Evolutionary conservation across 1,139 yeast genomes (phyloP).

Genomic region (Protomyces inouyei): DNA sequence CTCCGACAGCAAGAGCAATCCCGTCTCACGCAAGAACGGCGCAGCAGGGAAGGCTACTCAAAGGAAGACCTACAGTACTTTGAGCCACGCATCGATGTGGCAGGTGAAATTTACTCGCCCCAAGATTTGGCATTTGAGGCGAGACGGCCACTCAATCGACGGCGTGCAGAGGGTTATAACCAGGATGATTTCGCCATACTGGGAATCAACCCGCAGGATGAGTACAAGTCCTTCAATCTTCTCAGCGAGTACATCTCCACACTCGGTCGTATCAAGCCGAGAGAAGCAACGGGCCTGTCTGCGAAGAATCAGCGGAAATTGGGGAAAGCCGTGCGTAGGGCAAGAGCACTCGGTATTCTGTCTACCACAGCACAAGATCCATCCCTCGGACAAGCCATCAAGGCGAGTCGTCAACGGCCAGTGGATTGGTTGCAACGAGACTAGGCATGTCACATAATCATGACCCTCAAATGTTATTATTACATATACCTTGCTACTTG

Average conservation of each 20-base stretch:
- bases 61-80: conserved; percentile 5
- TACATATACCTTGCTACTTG: neutral
- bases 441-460: neutral
- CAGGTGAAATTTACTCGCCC: conserved; percentile 12
- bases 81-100: neutral
- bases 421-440: neutral
- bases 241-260: conserved; percentile 27
- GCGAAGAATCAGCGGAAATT: conserved; percentile 16
- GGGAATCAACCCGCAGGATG: conserved; percentile 14
- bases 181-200: conserved; percentile 4
- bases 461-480: neutral
- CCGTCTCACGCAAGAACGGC: neutral
- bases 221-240: conserved; percentile 17
- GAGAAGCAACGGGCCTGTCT: conserved; percentile 28
- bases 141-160: conserved; percentile 9
- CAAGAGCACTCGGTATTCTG: conserved; percentile 64
- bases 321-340: conserved; percentile 44
- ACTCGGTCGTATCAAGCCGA: conserved; percentile 30
- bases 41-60: neutral
- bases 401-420: neutral
- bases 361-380: conserved; percentile 41
- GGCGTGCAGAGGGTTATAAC: neutral
- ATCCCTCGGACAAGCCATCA: neutral
- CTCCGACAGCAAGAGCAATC: neutral
- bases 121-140: conserved; percentile 19